Evolutionary conservation across 2,329 filamentous ascomycete species (phyloP).

Genomic region (Plectosphaerella sp.): DNA sequence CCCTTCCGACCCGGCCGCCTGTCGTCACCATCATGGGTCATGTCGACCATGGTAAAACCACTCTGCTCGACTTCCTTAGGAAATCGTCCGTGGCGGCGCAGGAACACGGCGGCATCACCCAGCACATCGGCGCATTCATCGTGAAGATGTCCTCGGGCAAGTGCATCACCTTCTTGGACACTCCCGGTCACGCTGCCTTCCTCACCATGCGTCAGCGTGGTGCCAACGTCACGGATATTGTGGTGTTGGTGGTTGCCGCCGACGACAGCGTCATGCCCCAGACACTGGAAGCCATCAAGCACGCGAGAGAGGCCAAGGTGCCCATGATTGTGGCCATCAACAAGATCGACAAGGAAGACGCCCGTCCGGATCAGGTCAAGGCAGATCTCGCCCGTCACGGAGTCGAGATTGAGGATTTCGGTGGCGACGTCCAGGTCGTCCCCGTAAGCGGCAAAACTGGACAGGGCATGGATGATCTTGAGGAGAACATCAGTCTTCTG

Average conservation of each 20-base stretch:
- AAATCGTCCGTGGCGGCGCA: constrained; percentile 87
- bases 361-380: constrained; percentile 79
- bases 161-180: constrained; percentile 93
- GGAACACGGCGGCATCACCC: constrained; percentile 95
- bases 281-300: constrained; percentile 92
- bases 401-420: constrained; percentile 90
- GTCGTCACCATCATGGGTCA: constrained; percentile 99
- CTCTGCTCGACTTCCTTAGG: constrained; percentile 86
- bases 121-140: constrained; percentile 97
- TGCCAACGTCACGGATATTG: constrained; percentile 93
- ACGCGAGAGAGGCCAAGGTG: constrained; percentile 80
- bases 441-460: constrained; percentile 92
- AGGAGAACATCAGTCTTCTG: constrained; percentile 82
- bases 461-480: constrained; percentile 82
- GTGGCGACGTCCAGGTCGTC: constrained; percentile 90
- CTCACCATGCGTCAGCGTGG: constrained; percentile 93
- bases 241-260: constrained; percentile 90
- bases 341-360: constrained; percentile 88
- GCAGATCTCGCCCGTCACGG: constrained; percentile 77
- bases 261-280: constrained; percentile 98
- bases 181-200: constrained; percentile 93
- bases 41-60: constrained; percentile 98
- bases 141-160: constrained; percentile 83
- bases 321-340: constrained; percentile 98
- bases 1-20: constrained; percentile 72